These are phyloP conservation scores for Rhizopus microsporus DNA, from an alignment of 371 early-diverging fungal species.

Conservation along the genomic window DNA sequence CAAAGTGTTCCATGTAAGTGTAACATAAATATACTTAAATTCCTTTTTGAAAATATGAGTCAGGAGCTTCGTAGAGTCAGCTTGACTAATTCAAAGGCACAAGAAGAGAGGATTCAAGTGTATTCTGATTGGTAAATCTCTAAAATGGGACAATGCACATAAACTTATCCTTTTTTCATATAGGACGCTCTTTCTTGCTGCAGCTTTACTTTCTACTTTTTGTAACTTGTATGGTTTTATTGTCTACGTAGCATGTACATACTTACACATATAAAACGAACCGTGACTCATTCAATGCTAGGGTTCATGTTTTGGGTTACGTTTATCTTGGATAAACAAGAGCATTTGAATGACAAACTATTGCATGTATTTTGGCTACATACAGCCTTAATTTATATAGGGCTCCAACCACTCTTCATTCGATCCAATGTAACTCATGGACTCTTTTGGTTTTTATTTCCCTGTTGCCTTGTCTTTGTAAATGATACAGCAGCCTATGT, in stretches of 20 bases:
- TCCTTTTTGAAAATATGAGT: neutral
- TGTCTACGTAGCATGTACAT: constrained; percentile 10
- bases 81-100: neutral
- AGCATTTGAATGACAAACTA: constrained; percentile 7
- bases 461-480: constrained; percentile 23
- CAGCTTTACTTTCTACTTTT: neutral
- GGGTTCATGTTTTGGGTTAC: constrained; percentile 18
- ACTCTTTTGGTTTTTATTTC: constrained; percentile 34
- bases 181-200: constrained; percentile 2
- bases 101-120: neutral
- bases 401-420: constrained; percentile 28
- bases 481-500: constrained; percentile 38
- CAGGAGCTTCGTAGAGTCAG: constrained; percentile 11
- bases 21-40: neutral
- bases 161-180: neutral
- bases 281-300: constrained; percentile 1
- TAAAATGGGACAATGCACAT: no score
- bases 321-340: constrained; percentile 1
- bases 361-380: constrained; percentile 33
- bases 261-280: no score
- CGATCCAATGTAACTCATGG: constrained; percentile 27
- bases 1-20: constrained; percentile 29
- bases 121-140: constrained; percentile 8
- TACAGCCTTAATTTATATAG: constrained; percentile 24
- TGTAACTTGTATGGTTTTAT: constrained; percentile 7